These are phyloP conservation scores for Vickermania ingenoplastis DNA, from an alignment of 208 protist species.

Conservation along the genomic window DNA sequence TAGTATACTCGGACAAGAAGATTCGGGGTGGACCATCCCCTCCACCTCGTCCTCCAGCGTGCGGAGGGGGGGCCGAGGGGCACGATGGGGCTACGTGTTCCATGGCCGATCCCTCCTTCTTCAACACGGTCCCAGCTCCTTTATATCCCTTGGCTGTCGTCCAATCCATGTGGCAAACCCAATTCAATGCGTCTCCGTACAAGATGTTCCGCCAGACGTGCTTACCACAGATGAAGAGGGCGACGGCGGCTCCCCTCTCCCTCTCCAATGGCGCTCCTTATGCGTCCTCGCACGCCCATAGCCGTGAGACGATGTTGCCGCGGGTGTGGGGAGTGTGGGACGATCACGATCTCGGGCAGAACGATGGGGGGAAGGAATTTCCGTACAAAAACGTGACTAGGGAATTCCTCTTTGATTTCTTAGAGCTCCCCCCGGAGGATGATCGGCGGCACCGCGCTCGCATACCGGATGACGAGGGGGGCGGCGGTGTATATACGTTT, in stretches of 20 bases:
- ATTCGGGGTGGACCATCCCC: not conserved
- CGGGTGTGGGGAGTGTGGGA: slow-evolving; percentile 75
- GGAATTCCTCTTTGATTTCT: slow-evolving; percentile 68
- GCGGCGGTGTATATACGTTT: slow-evolving; percentile 53
- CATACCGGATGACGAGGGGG: not conserved
- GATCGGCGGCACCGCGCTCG: slow-evolving; percentile 22
- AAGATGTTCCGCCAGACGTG: slow-evolving; percentile 44
- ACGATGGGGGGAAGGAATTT: slow-evolving; percentile 74
- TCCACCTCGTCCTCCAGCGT: too few species aligned
- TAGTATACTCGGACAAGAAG: slow-evolving; percentile 70
- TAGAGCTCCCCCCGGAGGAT: slow-evolving; percentile 28
- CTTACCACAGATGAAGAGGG: slow-evolving; percentile 7
- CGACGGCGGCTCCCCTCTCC: not conserved
- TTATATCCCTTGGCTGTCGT: slow-evolving; percentile 26
- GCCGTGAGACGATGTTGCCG: not conserved
- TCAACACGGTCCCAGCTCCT: slow-evolving; percentile 2
- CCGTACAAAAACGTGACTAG: slow-evolving; percentile 39
- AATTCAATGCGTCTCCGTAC: slow-evolving; percentile 50
- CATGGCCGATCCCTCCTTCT: slow-evolving; percentile 14
- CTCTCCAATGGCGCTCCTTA: too few species aligned
- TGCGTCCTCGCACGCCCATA: too few species aligned
- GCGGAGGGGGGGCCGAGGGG: too few species aligned
- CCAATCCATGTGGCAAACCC: slow-evolving; percentile 43
- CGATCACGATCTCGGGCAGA: slow-evolving; percentile 85
- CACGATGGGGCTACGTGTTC: too few species aligned